These are phyloP conservation scores for Fraxinus albicans DNA, from an alignment of 305 asterid genomes.

Conservation along the genomic window DNA sequence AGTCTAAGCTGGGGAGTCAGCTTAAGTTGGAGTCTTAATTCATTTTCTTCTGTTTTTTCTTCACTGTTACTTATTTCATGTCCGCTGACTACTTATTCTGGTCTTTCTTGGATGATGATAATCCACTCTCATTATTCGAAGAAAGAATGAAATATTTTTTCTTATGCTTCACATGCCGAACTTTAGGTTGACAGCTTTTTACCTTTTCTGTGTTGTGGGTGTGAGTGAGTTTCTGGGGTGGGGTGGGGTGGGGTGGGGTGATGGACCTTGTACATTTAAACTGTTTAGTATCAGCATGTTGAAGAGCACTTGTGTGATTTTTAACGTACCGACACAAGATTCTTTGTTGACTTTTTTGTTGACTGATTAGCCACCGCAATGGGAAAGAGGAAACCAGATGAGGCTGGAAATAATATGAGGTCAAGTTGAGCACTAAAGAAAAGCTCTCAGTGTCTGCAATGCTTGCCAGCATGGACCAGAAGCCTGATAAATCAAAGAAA, in stretches of 20 bases:
- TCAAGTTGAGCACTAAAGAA: slow-evolving; percentile 58
- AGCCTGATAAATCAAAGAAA: slow-evolving; percentile 68
- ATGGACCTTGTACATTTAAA: not conserved
- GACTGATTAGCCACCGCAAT: slow-evolving; percentile 30
- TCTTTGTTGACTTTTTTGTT: not conserved
- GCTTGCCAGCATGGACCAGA: slow-evolving; percentile 76
- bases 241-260: not conserved
- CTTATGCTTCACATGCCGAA: not conserved
- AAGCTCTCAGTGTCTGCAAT: slow-evolving; percentile 68
- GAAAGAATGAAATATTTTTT: too few relatives aligned
- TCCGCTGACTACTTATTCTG: too few relatives aligned
- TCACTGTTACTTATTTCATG: too few relatives aligned
- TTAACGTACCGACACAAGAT: not conserved
- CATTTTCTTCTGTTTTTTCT: not conserved
- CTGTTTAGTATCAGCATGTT: not conserved
- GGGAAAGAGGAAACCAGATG: slow-evolving; percentile 82
- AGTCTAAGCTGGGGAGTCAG: not conserved
- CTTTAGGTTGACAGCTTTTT: not conserved
- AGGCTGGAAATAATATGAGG: slow-evolving; percentile 36
- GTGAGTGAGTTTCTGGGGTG: not conserved
- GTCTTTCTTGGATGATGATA: too few relatives aligned
- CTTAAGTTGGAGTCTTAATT: not conserved
- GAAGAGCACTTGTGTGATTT: not conserved
- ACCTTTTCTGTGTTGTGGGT: not conserved
- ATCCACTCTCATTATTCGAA: too few relatives aligned